Conservation (phyloP, 768 basidiomycete genomes). For the Tricholoma flavovirens region DNA sequence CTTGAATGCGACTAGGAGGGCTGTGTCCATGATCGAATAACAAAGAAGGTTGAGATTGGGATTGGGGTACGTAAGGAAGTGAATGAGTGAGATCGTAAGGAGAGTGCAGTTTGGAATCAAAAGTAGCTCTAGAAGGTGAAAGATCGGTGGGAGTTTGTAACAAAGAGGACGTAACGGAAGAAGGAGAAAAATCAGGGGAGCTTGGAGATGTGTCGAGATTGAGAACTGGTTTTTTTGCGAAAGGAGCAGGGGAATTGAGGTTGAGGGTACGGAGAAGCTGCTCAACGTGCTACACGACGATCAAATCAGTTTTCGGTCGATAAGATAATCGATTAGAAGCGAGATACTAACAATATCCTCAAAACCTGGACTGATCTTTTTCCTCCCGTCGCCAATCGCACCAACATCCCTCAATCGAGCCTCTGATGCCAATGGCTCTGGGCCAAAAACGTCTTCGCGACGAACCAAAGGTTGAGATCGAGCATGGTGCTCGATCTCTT, state of each 20-base stretch:
- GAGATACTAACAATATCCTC: constrained; percentile 47
- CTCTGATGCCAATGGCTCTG: constrained; percentile 30
- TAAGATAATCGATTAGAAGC: constrained; percentile 11
- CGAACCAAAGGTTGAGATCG: constrained; percentile 29
- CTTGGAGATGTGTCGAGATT: constrained; percentile 42
- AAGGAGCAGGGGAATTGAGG: constrained; percentile 68
- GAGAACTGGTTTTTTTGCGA: constrained; percentile 37
- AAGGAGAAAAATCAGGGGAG: constrained; percentile 69
- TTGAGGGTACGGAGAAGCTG: constrained; percentile 76
- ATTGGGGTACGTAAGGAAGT: constrained; percentile 33
- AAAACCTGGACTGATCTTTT: constrained; percentile 51
- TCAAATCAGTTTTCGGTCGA: neutral
- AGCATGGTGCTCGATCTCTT: constrained; percentile 21
- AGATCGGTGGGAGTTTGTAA: constrained; percentile 65
- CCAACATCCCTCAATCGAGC: constrained; percentile 47
- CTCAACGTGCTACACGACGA: constrained; percentile 61
- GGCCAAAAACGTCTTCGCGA: constrained; percentile 66
- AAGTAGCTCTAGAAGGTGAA: constrained; percentile 54
- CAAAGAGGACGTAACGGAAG: constrained; percentile 64
- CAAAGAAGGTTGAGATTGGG: constrained; percentile 33
- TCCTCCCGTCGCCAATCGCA: constrained; percentile 77
- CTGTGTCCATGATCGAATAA: constrained; percentile 30
- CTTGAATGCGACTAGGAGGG: constrained; percentile 19
- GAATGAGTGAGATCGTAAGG: constrained; percentile 44
- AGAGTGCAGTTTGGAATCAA: constrained; percentile 50